Base-by-base conservation (phyloP, 73 alveolate genomes). In the Halteria grandinella region DNA sequence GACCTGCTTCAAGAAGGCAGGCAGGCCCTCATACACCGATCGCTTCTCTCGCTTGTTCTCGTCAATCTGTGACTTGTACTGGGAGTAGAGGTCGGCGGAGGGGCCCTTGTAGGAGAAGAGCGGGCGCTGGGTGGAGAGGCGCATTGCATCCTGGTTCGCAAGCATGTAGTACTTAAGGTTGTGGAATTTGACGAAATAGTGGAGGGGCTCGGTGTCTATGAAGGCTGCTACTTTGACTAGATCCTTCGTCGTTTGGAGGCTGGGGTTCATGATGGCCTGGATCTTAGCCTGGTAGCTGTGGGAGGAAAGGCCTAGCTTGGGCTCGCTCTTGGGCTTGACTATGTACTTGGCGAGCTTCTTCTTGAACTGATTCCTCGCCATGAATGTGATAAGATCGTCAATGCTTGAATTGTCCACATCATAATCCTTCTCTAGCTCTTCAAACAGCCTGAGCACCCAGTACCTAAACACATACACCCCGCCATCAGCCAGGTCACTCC, bases 311-410 rank as follows among this genome's bases (percentile, higher is more conserved):
- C n/a, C n/a, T n/a, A n/a, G n/a, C n/a, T n/a, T n/a, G n/a, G n/a
- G n/a, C n/a, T n/a, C n/a, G n/a, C n/a, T n/a, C n/a, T n/a, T n/a
- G n/a, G n/a, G n/a, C n/a, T n/a, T n/a, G n/a, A n/a, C n/a, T n/a
- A n/a, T n/a, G n/a, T n/a, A n/a, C 36, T 70, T 32, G 4, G 20
- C 3, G 29, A 70, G 43, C 23, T 45, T 45, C 23, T 34, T 10
- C 41, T 75, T 75, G 29, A 40, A 75, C 41, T 75, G 50, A 43
- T 75, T 69, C 31, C 57, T 75, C 25, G 75, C 69, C 24, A 75
- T 14, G 70, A 75, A 75, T 23, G 87, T 76, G 18, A 75, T 0
- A 2, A 75, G 39, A 1, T 75, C 87, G n/a, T 75, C 72, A 25
- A 66, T 44, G 34, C 83, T 70, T 5, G 12, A 17, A 15, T 44